Percentiles rank a stretch among this genome's conserved stretches.
These are phyloP conservation scores for Malus sieversii DNA, from an alignment of 306 rosid genomes.

Conservation along the genomic window DNA sequence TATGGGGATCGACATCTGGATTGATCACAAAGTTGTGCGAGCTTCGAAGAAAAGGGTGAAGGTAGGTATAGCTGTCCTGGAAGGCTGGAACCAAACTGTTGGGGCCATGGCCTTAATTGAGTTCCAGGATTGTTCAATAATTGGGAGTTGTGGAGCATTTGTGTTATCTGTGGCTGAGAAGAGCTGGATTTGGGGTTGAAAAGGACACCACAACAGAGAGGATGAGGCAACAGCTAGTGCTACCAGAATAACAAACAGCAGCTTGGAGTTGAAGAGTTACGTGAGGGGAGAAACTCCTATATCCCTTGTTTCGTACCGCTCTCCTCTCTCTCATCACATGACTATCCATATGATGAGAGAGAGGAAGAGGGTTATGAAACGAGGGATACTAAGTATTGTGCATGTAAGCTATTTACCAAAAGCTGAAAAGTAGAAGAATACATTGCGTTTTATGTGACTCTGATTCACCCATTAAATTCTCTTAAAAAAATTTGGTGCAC, in stretches of 20 bases:
- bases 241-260: no score
- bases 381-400: neutral
- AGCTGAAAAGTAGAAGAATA: no score
- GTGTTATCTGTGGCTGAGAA: neutral
- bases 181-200: neutral
- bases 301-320: neutral
- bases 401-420: no score
- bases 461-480: no score
- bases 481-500: accelerated
- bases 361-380: no score
- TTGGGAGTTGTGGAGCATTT: neutral
- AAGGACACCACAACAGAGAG: neutral
- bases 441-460: no score
- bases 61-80: neutral
- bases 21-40: neutral
- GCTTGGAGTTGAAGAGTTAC: neutral
- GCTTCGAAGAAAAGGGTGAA: neutral
- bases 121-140: neutral
- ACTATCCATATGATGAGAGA: neutral
- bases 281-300: no score
- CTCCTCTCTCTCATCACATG: neutral
- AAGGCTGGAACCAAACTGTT: neutral
- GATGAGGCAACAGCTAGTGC: neutral
- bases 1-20: neutral
- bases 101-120: neutral